Evolutionary conservation across 2,329 filamentous ascomycete species (phyloP).

Genomic region (Colletotrichum liriopes): DNA sequence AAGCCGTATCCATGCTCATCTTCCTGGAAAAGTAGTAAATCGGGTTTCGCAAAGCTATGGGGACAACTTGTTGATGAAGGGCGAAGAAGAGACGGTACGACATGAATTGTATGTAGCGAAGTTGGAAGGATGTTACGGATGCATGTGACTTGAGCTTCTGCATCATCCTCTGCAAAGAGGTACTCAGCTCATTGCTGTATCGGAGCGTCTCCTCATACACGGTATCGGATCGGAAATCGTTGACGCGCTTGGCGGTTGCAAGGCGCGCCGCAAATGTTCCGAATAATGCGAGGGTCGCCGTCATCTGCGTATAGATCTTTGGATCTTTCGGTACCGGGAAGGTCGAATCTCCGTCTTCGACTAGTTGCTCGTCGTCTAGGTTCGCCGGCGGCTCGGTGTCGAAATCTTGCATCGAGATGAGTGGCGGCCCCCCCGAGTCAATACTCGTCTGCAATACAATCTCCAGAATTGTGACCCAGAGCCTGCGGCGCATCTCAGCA

Average conservation of each 20-base stretch:
- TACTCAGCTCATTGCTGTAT: constrained; percentile 62
- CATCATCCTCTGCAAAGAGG: constrained; percentile 55
- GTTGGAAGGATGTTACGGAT: constrained; percentile 56
- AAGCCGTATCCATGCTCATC: constrained; percentile 60
- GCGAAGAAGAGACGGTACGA: constrained; percentile 65
- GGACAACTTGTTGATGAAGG: constrained; percentile 68
- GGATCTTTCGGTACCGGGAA: constrained; percentile 45
- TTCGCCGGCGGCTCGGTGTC: constrained; percentile 67
- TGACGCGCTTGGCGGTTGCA: constrained; percentile 61
- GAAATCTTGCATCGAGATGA: constrained; percentile 63
- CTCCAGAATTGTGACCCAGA: constrained; percentile 72
- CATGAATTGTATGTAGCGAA: constrained; percentile 59
- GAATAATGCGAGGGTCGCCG: constrained; percentile 63
- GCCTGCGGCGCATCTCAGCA: constrained; percentile 68
- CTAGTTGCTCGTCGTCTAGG: constrained; percentile 67
- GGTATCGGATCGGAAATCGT: constrained; percentile 60
- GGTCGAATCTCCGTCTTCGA: constrained; percentile 51
- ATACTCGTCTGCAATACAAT: constrained; percentile 67
- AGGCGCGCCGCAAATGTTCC: constrained; percentile 62
- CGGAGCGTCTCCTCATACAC: constrained; percentile 65
- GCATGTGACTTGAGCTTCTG: constrained; percentile 48
- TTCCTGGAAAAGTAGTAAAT: constrained; percentile 69
- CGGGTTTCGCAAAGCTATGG: constrained; percentile 60
- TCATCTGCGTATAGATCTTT: constrained; percentile 62
- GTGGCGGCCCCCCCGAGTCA: constrained; percentile 65